Conservation (phyloP, 306 rosid genomes). For the Rosa chinensis region DNA sequence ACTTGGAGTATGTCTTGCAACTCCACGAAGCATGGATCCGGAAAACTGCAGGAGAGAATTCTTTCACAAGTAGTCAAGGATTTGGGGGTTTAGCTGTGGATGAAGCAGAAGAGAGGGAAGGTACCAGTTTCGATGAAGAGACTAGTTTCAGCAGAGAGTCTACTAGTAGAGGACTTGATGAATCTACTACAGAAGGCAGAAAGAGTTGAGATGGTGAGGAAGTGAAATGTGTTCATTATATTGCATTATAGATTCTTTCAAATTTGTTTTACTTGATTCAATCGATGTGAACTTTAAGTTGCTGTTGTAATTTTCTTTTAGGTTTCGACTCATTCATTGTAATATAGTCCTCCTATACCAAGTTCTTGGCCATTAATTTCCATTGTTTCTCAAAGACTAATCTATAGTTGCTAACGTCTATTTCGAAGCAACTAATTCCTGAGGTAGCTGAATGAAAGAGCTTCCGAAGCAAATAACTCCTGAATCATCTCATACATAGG, state of each 20-base stretch:
- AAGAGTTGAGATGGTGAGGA: constrained; percentile 31
- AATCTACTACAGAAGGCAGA: constrained; percentile 30
- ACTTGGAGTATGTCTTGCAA: constrained; percentile 83
- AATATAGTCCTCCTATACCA: constrained; percentile 3
- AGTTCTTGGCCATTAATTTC: constrained; percentile 1
- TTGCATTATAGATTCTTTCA: constrained; percentile 52
- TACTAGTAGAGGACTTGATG: constrained; percentile 23
- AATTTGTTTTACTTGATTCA: constrained; percentile 44
- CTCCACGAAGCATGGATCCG: constrained; percentile 88
- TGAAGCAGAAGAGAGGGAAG: constrained; percentile 35
- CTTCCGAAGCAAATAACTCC: too few relatives aligned
- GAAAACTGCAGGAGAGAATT: constrained; percentile 33
- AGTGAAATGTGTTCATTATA: constrained; percentile 10
- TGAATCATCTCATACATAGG: too few relatives aligned
- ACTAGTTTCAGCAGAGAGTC: constrained; percentile 30
- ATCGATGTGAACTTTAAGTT: not conserved
- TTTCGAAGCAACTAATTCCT: not conserved
- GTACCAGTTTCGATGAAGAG: constrained; percentile 31
- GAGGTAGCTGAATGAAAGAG: too few relatives aligned
- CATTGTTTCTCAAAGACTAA: not conserved
- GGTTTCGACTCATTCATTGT: constrained; percentile 23
- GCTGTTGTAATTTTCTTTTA: constrained; percentile 11
- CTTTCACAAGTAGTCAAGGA: constrained; percentile 48
- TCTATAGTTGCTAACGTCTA: not conserved
- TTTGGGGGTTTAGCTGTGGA: constrained; percentile 33